phyloP scores from a whole-genome alignment of 148 eudicot species.

The Cornus kousa region DNA sequence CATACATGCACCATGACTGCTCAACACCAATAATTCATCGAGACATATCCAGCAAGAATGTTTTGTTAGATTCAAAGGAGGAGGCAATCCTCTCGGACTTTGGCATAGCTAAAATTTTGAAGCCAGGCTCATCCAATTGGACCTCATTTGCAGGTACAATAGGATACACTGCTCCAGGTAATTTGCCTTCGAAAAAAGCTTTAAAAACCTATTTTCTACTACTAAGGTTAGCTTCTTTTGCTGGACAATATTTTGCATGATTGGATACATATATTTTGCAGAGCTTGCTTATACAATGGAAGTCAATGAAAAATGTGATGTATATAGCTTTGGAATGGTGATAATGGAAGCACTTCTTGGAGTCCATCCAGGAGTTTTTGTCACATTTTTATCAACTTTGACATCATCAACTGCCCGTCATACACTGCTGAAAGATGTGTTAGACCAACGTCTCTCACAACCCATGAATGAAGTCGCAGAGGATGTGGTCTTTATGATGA shows the following conservation, averaged over 20 bases:
- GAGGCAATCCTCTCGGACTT: conserved; percentile 6
- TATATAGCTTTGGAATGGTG: conserved; percentile 43
- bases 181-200: neutral
- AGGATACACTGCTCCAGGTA: conserved; percentile 51
- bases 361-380: conserved; percentile 27
- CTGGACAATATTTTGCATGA: no score
- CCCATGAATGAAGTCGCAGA: conserved; percentile 20
- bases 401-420: neutral
- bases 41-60: neutral
- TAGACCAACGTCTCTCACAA: conserved; percentile 27
- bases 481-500: conserved; percentile 11
- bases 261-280: conserved; percentile 12
- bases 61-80: neutral
- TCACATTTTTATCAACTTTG: neutral
- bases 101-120: conserved; percentile 1
- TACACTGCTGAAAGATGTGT: conserved; percentile 11
- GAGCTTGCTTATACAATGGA: conserved; percentile 39
- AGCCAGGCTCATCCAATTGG: neutral
- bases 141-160: conserved; percentile 21
- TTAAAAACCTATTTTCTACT: no score
- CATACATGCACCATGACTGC: conserved; percentile 19
- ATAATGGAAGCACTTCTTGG: conserved; percentile 31
- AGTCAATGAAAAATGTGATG: conserved; percentile 34
- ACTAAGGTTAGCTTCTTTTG: no score
- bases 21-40: conserved; percentile 6